These are phyloP conservation scores for Cenchrus fungigraminus DNA, from an alignment of 176 grass and related monocot genomes.

Conservation along the genomic window DNA sequence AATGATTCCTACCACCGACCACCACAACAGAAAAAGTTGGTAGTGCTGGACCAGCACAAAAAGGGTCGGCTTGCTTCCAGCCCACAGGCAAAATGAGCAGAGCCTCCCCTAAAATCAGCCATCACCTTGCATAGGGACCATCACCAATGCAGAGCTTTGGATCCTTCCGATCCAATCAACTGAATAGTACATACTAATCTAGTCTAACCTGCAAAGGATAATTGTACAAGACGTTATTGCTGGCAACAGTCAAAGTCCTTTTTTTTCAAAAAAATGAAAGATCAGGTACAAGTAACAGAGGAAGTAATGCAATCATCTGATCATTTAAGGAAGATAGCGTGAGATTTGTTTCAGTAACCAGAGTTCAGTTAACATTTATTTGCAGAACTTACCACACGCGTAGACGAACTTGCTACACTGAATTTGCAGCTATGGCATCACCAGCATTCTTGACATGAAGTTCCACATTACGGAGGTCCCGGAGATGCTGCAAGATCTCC, in stretches of 20 bases:
- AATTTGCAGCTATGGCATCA: constrained; percentile 49
- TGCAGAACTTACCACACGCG: constrained; percentile 28
- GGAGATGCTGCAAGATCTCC: constrained; percentile 93
- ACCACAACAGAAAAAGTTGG: constrained; percentile 34
- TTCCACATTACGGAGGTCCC: constrained; percentile 81
- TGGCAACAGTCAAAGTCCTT: background rate
- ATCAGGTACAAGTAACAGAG: too few relatives aligned
- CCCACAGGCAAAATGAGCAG: constrained; percentile 48
- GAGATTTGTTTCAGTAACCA: background rate
- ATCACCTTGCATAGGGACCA: constrained; percentile 40
- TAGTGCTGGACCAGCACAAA: constrained; percentile 49
- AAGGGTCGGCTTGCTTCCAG: constrained; percentile 34
- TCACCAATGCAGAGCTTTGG: constrained; percentile 26
- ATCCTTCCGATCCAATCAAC: constrained; percentile 32
- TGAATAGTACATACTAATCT: constrained; percentile 11
- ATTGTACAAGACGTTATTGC: constrained; percentile 26
- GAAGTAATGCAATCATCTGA: constrained; percentile 9
- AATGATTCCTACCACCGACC: constrained; percentile 53
- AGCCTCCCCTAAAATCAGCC: constrained; percentile 24
- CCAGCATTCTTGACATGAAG: constrained; percentile 64
- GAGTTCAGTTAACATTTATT: background rate
- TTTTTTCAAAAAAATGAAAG: too few relatives aligned
- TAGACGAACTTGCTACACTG: constrained; percentile 25
- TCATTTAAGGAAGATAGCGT: constrained; percentile 3
- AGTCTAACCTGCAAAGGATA: constrained; percentile 44